Evolutionary conservation across 2,329 filamentous ascomycete species (phyloP), one percentile per base, ranked within the genome.

Genomic region (Cadophora sp.): DNA sequence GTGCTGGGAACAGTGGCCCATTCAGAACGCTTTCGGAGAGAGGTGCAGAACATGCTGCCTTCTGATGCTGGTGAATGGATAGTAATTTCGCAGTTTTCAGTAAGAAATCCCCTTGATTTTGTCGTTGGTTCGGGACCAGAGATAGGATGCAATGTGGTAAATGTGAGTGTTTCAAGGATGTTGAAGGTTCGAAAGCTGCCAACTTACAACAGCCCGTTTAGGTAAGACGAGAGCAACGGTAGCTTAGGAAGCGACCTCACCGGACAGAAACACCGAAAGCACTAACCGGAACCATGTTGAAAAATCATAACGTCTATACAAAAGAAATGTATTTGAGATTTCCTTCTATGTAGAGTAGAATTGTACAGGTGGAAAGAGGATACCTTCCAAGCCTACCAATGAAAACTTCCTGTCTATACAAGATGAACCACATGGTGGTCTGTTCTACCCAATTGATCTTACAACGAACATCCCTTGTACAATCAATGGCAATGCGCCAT

Each of bases 21-120:
- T 65, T 77, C 72, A 14, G 53, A 59, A 24, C 76, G 71, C 61
- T 71, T 75, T 48, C 76, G 73, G 33, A 78, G 64, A 11, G 71
- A 73, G 18, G 73, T 71, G 65, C 75, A 78, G 61, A 78, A 78
- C 75, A 77, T 70, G 20, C 16, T 65, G 51, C 22, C 47, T n/a
- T 4, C 20, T 8, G 43, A 9, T 20, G 8, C 6, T 11, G 11
- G n/a, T 2, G 45, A 48, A 13, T n/a, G 45, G 45, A 20, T 20
- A n/a, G 14, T 18, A n/a, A 18, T 13, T 45, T 18, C 8, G 4
- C 41, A 18, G 43, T 13, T 24, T 7, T 3, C n/a, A 11, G n/a
- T 20, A 22, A 22, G n/a, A 2, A 8, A 22, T n/a, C 18, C 4
- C 45, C 45, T 6, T 6, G n/a, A 9, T 39, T 39, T 9, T 13